Evolutionary conservation across 352 stramenopile genomes (phyloP).

Genomic region (Phytophthora pistaciae): DNA sequence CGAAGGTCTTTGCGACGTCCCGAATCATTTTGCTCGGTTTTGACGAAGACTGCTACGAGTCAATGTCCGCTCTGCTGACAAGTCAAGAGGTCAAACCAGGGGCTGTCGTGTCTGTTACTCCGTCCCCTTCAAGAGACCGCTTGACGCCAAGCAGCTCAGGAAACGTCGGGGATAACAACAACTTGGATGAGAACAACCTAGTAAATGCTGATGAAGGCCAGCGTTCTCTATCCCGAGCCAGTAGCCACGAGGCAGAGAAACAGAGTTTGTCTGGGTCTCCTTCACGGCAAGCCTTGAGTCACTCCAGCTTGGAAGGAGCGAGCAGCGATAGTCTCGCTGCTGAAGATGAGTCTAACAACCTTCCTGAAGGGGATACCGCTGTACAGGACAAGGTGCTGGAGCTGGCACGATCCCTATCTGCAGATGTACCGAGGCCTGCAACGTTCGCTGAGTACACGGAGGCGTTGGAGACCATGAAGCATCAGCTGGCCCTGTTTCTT

Average conservation of each 20-base stretch:
- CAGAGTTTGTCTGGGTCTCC: constrained; percentile 11
- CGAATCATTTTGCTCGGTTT: constrained; percentile 70
- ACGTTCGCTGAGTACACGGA: constrained; percentile 43
- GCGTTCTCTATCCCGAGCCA: constrained; percentile 10
- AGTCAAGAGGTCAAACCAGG: constrained; percentile 8
- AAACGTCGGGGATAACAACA: constrained; percentile 15
- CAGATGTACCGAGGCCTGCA: constrained; percentile 10
- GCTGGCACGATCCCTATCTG: constrained; percentile 15
- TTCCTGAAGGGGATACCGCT: constrained; percentile 1
- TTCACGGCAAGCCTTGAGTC: constrained; percentile 18
- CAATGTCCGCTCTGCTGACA: constrained; percentile 32
- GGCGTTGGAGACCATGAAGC: constrained; percentile 32
- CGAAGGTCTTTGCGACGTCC: constrained; percentile 41
- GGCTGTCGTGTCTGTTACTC: constrained; percentile 4
- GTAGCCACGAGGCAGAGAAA: constrained; percentile 3
- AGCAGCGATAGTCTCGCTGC: not conserved
- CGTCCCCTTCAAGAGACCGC: constrained; percentile 9
- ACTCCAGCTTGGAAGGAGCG: not conserved
- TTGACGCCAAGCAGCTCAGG: constrained; percentile 20
- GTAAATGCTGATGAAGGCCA: not conserved
- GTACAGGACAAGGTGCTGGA: constrained; percentile 13
- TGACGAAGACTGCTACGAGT: constrained; percentile 80
- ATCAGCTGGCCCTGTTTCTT: constrained; percentile 34
- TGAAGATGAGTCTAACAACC: constrained; percentile 4
- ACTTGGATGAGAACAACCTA: constrained; percentile 5